These are phyloP conservation scores for Mycena crocata DNA, from an alignment of 768 basidiomycete genomes.

Conservation along the genomic window DNA sequence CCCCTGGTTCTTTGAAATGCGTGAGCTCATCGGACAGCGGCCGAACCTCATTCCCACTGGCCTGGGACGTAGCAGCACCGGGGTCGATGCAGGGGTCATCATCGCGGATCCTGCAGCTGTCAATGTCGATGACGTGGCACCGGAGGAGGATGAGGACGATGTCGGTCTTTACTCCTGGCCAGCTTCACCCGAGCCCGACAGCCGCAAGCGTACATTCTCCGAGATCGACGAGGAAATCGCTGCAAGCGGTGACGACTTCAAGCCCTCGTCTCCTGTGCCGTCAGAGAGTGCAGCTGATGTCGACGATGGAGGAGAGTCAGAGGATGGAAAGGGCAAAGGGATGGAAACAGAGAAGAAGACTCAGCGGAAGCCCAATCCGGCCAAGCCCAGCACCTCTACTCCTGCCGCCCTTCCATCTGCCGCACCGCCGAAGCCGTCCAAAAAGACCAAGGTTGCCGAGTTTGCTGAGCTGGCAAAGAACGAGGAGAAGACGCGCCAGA, in stretches of 20 bases:
- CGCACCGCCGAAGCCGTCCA: not conserved
- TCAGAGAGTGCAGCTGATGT: not conserved
- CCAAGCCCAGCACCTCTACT: not conserved
- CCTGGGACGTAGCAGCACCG: too few species aligned
- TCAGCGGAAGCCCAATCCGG: not conserved
- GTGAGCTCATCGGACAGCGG: too few species aligned
- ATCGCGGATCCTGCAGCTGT: too few species aligned
- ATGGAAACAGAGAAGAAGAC: not conserved
- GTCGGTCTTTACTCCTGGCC: not conserved
- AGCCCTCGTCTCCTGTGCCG: not conserved
- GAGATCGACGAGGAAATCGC: not conserved
- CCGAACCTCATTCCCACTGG: too few species aligned
- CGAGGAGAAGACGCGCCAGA: conserved; percentile 10
- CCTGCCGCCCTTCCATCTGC: not conserved
- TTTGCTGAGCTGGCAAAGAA: not conserved
- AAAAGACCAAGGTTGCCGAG: conserved; percentile 8
- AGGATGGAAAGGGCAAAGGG: too few species aligned
- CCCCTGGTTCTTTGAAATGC: too few species aligned
- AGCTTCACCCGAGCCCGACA: not conserved
- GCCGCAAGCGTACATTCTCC: not conserved
- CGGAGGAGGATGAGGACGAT: not conserved
- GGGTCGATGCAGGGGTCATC: too few species aligned
- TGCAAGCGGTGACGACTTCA: not conserved
- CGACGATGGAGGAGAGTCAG: not conserved
- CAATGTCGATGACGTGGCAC: conserved; percentile 4